These are phyloP conservation scores for Cymbopogon flexuosus DNA, from an alignment of 202 grass and related monocot genomes.

Conservation along the genomic window DNA sequence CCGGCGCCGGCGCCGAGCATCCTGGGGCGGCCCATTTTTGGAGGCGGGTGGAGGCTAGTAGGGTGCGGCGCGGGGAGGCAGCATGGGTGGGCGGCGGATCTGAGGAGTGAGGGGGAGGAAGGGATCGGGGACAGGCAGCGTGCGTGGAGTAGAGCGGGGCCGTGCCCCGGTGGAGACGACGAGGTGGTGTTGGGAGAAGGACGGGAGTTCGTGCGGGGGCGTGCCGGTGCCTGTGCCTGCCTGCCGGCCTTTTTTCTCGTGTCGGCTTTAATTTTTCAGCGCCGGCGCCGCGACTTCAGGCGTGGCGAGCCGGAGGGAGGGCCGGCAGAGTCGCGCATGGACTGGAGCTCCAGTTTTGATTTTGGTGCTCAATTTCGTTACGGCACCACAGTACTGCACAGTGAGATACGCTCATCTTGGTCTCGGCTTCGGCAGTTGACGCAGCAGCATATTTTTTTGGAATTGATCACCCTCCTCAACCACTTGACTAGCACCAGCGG, in stretches of 20 bases:
- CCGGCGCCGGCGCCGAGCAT: constrained; percentile 24
- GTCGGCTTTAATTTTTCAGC: constrained; percentile 40
- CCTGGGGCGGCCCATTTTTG: constrained; percentile 50
- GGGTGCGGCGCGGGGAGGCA: not conserved
- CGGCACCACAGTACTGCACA: no score
- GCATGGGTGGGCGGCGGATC: constrained; percentile 34
- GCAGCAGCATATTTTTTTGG: no score
- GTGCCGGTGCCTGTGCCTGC: not conserved
- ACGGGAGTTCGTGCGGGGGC: constrained; percentile 23
- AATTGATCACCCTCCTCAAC: not conserved
- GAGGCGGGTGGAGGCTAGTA: not conserved
- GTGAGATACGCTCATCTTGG: no score
- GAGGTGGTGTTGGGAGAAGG: not conserved
- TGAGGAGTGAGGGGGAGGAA: constrained; percentile 4
- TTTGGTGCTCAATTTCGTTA: no score
- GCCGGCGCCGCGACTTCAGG: not conserved
- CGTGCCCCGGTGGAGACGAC: constrained; percentile 14
- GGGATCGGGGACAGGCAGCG: not conserved
- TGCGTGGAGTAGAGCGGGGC: not conserved
- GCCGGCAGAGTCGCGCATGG: no score
- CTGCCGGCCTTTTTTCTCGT: constrained; percentile 22
- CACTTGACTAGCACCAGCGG: no score
- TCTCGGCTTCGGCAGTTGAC: no score
- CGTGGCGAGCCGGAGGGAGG: no score
- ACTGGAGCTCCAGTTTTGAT: no score